Evolutionary conservation across 1,284 basidiomycete species (phyloP).

Genomic region (Farysia itapuensis): DNA sequence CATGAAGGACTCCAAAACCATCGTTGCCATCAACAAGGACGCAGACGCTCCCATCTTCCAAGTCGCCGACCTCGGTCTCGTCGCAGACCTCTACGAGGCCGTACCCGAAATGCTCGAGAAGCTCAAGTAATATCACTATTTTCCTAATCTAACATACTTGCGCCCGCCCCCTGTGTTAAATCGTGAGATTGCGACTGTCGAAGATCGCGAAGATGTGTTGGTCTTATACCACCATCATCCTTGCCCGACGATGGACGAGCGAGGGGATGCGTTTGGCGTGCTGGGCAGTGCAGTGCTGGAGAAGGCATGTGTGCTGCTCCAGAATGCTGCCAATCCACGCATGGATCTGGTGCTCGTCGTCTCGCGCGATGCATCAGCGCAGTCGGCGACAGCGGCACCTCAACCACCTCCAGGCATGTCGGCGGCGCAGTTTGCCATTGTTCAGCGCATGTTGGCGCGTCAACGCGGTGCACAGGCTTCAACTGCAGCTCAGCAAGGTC

Average conservation of each 20-base stretch:
- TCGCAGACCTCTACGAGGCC: conserved; percentile 65
- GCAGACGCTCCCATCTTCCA: conserved; percentile 99
- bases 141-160: too few species aligned
- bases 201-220: too few species aligned
- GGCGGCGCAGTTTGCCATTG: conserved; percentile 27
- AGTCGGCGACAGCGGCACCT: conserved; percentile 3
- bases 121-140: conserved; percentile 11
- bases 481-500: conserved; percentile 1
- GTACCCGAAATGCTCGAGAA: conserved; percentile 57
- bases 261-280: conserved; percentile 14
- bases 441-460: conserved; percentile 33
- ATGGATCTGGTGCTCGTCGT: conserved; percentile 39
- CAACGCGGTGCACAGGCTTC: conserved; percentile 8
- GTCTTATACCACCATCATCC: too few species aligned
- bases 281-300: conserved; percentile 19
- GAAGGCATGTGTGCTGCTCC: conserved; percentile 18
- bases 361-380: conserved; percentile 15
- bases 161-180: too few species aligned
- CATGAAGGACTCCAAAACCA: conserved; percentile 99
- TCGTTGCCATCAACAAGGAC: conserved; percentile 99
- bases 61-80: conserved; percentile 92
- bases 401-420: conserved; percentile 24
- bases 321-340: conserved; percentile 30
- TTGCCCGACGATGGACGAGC: too few species aligned
- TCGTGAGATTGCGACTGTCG: too few species aligned